phyloP scores from a whole-genome alignment of 306 rosid genomes.

The Pueraria montana region DNA sequence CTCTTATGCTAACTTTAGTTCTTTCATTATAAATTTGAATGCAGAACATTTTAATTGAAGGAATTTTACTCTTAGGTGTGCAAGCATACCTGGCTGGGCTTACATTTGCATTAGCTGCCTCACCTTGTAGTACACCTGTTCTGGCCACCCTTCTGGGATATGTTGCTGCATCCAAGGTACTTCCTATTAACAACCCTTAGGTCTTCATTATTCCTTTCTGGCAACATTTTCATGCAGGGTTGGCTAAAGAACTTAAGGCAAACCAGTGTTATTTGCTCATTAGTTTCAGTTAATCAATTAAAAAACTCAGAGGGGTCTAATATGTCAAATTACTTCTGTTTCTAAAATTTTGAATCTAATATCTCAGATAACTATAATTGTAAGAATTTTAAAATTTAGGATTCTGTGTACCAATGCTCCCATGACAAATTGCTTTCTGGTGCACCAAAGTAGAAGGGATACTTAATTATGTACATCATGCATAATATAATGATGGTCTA shows the following conservation, averaged over 20 bases:
- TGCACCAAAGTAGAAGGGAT: constrained; percentile 27
- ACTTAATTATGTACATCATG: constrained; percentile 26
- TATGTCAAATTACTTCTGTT: neutral
- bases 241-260: constrained; percentile 19
- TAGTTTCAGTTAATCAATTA: constrained; percentile 10
- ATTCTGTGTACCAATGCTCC: neutral
- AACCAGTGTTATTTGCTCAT: neutral
- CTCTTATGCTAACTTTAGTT: constrained; percentile 7
- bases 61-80: constrained; percentile 67
- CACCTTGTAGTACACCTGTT: constrained; percentile 97
- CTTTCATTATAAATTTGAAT: constrained; percentile 20
- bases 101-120: constrained; percentile 97
- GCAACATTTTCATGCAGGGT: constrained; percentile 8
- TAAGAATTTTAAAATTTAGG: neutral
- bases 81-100: constrained; percentile 98
- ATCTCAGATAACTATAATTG: neutral
- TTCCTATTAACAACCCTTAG: constrained; percentile 29
- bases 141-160: constrained; percentile 86
- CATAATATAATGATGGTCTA: constrained; percentile 11
- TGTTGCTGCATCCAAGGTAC: constrained; percentile 97
- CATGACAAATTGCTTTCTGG: constrained; percentile 26
- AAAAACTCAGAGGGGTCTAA: neutral
- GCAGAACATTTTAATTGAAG: constrained; percentile 32
- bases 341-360: neutral
- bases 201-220: constrained; percentile 36